Percentiles rank a stretch among this genome's conserved stretches.
Evolutionary conservation across 108 stramenopile genomes (phyloP).

Genomic region (Pseudonitzschia pungens): DNA sequence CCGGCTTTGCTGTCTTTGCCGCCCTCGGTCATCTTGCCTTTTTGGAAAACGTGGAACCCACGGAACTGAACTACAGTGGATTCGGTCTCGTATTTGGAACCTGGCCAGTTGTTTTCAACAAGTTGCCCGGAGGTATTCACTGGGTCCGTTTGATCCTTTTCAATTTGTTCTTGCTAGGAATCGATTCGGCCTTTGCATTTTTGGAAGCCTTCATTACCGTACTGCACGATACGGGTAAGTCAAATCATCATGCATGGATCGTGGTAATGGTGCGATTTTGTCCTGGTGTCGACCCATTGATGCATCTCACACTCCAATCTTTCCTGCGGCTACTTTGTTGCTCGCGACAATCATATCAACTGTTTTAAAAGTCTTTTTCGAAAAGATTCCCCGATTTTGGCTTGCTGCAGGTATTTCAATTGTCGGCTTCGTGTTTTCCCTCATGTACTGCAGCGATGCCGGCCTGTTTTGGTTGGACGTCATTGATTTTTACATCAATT

Average conservation of each 20-base stretch:
- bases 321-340: not conserved
- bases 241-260: not conserved
- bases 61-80: constrained; percentile 30
- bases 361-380: not conserved
- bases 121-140: constrained; percentile 47
- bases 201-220: constrained; percentile 21
- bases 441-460: constrained; percentile 55
- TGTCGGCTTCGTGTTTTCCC: constrained; percentile 32
- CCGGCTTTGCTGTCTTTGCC: constrained; percentile 72
- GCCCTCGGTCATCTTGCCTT: constrained; percentile 56
- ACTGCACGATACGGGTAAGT: constrained; percentile 12
- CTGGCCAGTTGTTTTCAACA: constrained; percentile 62
- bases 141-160: constrained; percentile 60
- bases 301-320: not conserved
- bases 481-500: constrained; percentile 70
- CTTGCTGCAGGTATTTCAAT: constrained; percentile 26
- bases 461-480: constrained; percentile 58
- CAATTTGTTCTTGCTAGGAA: constrained; percentile 59
- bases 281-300: not conserved
- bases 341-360: not conserved
- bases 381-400: constrained; percentile 25
- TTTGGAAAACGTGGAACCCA: constrained; percentile 21
- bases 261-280: not conserved
- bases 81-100: constrained; percentile 57
- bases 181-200: constrained; percentile 65